Evolutionary conservation across 2,329 filamentous ascomycete genomes (phyloP), one percentile per base, ranked within the genome.

Genomic region (Fusarium dlaminii): DNA sequence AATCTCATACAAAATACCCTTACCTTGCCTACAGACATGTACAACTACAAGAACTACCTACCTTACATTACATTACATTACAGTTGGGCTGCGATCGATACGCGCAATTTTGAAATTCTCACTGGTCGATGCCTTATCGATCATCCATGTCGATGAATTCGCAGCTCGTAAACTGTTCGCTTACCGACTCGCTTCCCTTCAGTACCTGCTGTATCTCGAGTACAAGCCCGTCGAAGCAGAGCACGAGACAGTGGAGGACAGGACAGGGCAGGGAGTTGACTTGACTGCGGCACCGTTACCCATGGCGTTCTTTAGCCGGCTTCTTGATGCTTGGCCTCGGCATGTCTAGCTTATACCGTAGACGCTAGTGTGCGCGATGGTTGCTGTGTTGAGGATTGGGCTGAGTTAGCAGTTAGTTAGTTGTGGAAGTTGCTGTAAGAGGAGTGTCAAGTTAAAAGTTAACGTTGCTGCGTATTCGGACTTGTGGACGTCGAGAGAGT

Each of bases 291-390:
- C 60, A 52, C 72, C 70, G 70, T 75, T 75, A 66, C 56, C 70
- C 64, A 73, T 75, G 61, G 62, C 62, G 58, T 66, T 69, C 59
- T 55, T 72, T 73, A 67, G 66, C 58, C 51, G 58, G 60, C 60
- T 67, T 72, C 65, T n/a, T 73, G 63, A 57, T 67, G 71, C 68
- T 64, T 77, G 68, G 68, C 58, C 66, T 76, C 69, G 64, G 73
- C 66, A 77, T 59, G 56, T 69, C 74, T 73, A 69, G 66, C 55
- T 59, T 73, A 43, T 73, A 69, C 69, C 52, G 58, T 72, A 42
- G 63, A 36, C 65, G 52, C 57, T 65, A 71, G 72, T 56, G 59
- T 36, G 55, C 55, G 55, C 54, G 46, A 60, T 58, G 46, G 30
- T 60, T 32, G 34, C 34, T 57, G 22, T 42, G 49, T 36, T 49